Percentiles rank a stretch among this genome's conserved stretches.
Conservation (phyloP, 1,284 basidiomycete species). For the Tilletiaria anomala region DNA sequence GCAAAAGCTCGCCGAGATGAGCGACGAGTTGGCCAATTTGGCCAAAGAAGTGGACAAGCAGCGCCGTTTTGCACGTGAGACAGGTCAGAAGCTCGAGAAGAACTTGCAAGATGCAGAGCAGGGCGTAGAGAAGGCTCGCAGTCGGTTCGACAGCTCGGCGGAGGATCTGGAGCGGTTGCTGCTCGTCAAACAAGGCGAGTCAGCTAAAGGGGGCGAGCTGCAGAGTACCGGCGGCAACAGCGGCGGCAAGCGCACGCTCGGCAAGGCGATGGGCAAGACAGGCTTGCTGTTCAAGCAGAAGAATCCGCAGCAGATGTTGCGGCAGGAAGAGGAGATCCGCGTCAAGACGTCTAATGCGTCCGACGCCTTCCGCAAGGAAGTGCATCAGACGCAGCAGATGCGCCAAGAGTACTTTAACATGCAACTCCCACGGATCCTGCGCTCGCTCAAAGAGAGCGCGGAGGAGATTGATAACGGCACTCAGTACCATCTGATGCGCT, state of each 20-base stretch:
- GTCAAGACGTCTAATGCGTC: slow-evolving; percentile 67
- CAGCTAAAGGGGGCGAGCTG: slow-evolving; percentile 26
- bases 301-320: slow-evolving; percentile 76
- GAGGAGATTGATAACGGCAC: slow-evolving; percentile 93
- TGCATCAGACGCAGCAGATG: slow-evolving; percentile 42
- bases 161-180: slow-evolving; percentile 91
- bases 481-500: slow-evolving; percentile 88
- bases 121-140: slow-evolving; percentile 60
- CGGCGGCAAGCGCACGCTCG: slow-evolving; percentile 31
- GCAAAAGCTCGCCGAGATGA: slow-evolving; percentile 78
- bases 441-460: slow-evolving; percentile 87
- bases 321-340: slow-evolving; percentile 88
- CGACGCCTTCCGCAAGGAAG: slow-evolving; percentile 77
- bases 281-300: slow-evolving; percentile 71
- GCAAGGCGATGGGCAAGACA: slow-evolving; percentile 74
- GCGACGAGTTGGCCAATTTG: slow-evolving; percentile 68
- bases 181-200: slow-evolving; percentile 81
- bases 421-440: slow-evolving; percentile 78
- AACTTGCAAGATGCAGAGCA: slow-evolving; percentile 76
- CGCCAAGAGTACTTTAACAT: slow-evolving; percentile 56
- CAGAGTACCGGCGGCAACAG: slow-evolving; percentile 3
- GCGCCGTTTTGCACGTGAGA: slow-evolving; percentile 50
- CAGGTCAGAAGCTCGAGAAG: slow-evolving; percentile 67
- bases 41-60: slow-evolving; percentile 86
- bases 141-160: slow-evolving; percentile 69